Evolutionary conservation across 805 yeast genomes (phyloP).

Genomic region (Ascoidea rubescens): DNA sequence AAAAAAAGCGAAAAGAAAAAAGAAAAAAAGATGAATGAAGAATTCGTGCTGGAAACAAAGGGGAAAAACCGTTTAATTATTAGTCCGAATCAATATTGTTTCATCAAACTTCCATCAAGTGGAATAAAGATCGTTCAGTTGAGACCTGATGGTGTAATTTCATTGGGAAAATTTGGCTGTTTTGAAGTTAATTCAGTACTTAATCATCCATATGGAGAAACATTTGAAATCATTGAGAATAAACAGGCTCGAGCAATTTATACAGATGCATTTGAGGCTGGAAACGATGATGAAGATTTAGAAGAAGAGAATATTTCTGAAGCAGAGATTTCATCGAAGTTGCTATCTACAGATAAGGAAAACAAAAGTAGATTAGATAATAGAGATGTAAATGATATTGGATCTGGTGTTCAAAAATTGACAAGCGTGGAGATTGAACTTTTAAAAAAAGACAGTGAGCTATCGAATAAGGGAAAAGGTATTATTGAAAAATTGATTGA

Average conservation of each 20-base stretch:
- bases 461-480: constrained; percentile 50
- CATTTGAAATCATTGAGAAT: constrained; percentile 68
- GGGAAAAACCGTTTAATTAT: constrained; percentile 22
- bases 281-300: constrained; percentile 19
- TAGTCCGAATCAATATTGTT: constrained; percentile 35
- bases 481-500: constrained; percentile 73
- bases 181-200: constrained; percentile 62
- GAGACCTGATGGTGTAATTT: constrained; percentile 42
- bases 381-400: constrained; percentile 51
- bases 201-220: constrained; percentile 77
- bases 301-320: constrained; percentile 23
- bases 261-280: constrained; percentile 20
- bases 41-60: not conserved
- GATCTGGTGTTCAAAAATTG: constrained; percentile 60
- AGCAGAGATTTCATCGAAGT: constrained; percentile 15
- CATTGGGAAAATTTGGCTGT: constrained; percentile 85
- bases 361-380: constrained; percentile 34
- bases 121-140: constrained; percentile 63
- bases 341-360: constrained; percentile 17
- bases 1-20: not conserved
- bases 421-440: constrained; percentile 72
- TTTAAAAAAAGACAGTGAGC: constrained; percentile 56
- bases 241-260: constrained; percentile 34
- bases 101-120: constrained; percentile 72
- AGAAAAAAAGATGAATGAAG: not conserved